A percentile compares a stretch with the other conserved stretches of the same genome.
Evolutionary conservation across 768 basidiomycete species (phyloP).

Genomic region (Hericium coralloides): DNA sequence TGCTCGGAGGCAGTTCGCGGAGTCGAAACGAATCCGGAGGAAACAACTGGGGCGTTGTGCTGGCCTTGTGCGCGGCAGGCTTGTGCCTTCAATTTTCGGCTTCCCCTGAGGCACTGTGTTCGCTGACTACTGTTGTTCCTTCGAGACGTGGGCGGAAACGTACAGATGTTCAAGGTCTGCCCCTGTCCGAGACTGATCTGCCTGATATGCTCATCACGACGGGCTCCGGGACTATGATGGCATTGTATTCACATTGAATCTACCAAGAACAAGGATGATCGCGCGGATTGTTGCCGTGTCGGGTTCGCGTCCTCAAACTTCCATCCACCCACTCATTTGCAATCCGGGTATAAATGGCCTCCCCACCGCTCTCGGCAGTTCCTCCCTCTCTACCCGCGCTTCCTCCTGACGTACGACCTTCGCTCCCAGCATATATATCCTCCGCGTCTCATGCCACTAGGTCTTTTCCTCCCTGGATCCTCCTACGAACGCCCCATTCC

Average conservation of each 20-base stretch:
- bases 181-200: not conserved
- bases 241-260: too few relatives aligned
- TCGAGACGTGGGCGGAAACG: not conserved
- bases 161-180: not conserved
- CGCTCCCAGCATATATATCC: not conserved
- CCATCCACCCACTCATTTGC: not conserved
- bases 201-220: not conserved
- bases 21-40: too few relatives aligned
- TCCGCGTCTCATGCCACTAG: not conserved
- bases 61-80: too few relatives aligned
- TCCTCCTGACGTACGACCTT: not conserved
- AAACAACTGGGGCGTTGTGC: too few relatives aligned
- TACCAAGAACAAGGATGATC: too few relatives aligned
- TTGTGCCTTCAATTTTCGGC: too few relatives aligned
- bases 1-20: too few relatives aligned
- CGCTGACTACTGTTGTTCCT: too few relatives aligned
- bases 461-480: not conserved
- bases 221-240: too few relatives aligned
- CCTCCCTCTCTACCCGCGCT: not conserved
- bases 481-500: not conserved
- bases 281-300: not conserved
- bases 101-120: too few relatives aligned
- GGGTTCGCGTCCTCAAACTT: not conserved
- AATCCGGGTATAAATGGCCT: not conserved
- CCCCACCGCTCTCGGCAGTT: not conserved